Evolutionary conservation across 1,139 yeast genomes (phyloP).

Genomic region (Debaryomycetaceae sp.): DNA sequence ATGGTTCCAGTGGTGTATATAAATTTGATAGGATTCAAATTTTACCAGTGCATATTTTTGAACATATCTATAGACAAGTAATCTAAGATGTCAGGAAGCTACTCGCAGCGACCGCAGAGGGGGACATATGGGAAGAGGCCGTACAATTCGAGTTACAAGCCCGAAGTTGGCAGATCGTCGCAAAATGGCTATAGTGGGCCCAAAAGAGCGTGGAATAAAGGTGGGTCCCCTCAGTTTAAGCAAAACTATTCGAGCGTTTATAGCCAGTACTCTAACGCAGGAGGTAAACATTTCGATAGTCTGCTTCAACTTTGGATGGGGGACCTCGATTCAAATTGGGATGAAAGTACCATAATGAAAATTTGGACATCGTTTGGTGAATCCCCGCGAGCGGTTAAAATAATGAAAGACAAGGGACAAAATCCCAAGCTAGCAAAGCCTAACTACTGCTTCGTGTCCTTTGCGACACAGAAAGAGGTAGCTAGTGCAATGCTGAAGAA

Average conservation of each 20-base stretch:
- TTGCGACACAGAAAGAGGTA: slow-evolving; percentile 62
- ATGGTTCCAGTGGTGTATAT: neutral
- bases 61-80: too few relatives aligned
- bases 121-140: neutral
- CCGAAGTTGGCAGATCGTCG: neutral
- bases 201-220: neutral
- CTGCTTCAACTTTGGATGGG: slow-evolving; percentile 80
- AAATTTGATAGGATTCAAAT: neutral
- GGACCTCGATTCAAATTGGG: slow-evolving; percentile 84
- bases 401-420: slow-evolving; percentile 33
- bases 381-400: slow-evolving; percentile 32
- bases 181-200: neutral
- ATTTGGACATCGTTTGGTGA: slow-evolving; percentile 57
- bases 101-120: neutral
- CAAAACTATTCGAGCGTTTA: slow-evolving; percentile 10
- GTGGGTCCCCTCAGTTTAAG: neutral
- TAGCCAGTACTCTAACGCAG: slow-evolving; percentile 7
- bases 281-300: slow-evolving; percentile 4
- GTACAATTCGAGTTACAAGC: neutral
- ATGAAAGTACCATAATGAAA: slow-evolving; percentile 61
- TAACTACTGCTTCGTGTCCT: slow-evolving; percentile 79
- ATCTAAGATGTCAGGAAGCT: neutral
- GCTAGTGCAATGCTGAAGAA: slow-evolving; percentile 68
- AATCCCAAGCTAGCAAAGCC: slow-evolving; percentile 16
- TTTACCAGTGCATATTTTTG: too few relatives aligned